Conservation (phyloP, 106 monocot species). For the Triglochin maritima region DNA sequence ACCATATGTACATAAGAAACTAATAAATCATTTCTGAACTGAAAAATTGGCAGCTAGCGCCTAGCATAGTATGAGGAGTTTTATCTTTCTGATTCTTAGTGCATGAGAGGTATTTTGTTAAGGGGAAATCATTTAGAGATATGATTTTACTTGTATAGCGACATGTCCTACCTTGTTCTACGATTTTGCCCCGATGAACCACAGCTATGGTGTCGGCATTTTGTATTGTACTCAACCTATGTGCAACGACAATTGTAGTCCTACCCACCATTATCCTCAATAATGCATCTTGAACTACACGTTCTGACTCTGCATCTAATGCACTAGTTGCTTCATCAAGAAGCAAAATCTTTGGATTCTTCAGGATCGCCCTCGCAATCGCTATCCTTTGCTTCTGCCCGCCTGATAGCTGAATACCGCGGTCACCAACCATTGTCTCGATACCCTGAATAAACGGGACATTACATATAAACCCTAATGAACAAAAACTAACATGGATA, state of each 20-base stretch:
- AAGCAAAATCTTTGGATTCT: slow-evolving; percentile 69
- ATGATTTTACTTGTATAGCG: background rate
- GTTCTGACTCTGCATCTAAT: slow-evolving; percentile 71
- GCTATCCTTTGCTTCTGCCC: slow-evolving; percentile 87
- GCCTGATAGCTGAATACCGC: slow-evolving; percentile 66
- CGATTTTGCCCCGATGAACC: slow-evolving; percentile 44
- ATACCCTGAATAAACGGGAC: slow-evolving; percentile 33
- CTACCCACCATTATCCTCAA: slow-evolving; percentile 52
- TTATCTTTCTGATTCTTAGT: too few relatives aligned
- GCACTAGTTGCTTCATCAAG: slow-evolving; percentile 88
- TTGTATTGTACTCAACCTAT: slow-evolving; percentile 59
- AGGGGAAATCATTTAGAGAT: background rate
- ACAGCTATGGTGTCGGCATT: slow-evolving; percentile 71
- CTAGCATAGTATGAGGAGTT: too few relatives aligned
- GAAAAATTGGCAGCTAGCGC: too few relatives aligned
- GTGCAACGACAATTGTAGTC: slow-evolving; percentile 76
- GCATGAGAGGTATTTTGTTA: too few relatives aligned
- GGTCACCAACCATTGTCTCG: slow-evolving; percentile 76
- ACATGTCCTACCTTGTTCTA: slow-evolving; percentile 24
- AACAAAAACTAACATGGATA: too few relatives aligned
- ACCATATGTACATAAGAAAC: too few relatives aligned
- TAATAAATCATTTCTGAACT: too few relatives aligned
- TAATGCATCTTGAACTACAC: slow-evolving; percentile 70
- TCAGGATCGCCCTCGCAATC: slow-evolving; percentile 69
- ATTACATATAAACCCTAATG: background rate